Evolutionary conservation across 2,329 filamentous ascomycete species (phyloP).

Genomic region (Colletotrichum brevisporum): DNA sequence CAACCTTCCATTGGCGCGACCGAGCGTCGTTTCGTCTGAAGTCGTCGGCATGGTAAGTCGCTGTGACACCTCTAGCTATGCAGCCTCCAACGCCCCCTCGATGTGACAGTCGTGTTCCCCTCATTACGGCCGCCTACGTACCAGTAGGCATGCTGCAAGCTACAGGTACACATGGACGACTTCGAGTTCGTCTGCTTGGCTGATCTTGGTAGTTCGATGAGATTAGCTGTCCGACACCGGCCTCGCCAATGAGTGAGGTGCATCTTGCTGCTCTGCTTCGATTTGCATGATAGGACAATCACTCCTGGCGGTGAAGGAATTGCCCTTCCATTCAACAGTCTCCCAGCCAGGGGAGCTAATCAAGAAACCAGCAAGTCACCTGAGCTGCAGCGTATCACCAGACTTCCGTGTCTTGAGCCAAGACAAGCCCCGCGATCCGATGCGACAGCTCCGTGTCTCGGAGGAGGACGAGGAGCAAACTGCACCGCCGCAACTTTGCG

Average conservation of each 20-base stretch:
- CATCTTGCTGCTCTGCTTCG: neutral
- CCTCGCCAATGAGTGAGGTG: neutral
- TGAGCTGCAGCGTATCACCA: neutral
- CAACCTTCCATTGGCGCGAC: constrained; percentile 10
- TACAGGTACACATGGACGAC: neutral
- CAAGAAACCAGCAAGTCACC: constrained; percentile 1
- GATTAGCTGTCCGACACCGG: constrained; percentile 9
- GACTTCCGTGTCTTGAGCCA: neutral
- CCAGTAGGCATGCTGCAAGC: no score
- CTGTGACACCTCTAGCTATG: constrained; percentile 19
- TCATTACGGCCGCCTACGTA: constrained; percentile 11
- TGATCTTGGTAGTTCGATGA: constrained; percentile 29
- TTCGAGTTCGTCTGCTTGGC: no score
- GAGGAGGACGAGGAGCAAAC: neutral
- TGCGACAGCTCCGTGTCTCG: constrained; percentile 26
- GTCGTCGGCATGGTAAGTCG: constrained; percentile 2
- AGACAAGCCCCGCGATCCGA: neutral
- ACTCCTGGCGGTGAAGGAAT: constrained; percentile 26
- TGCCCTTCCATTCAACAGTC: neutral
- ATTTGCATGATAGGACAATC: neutral
- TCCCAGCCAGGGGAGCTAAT: neutral
- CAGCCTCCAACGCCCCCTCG: neutral
- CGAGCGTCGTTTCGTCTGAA: constrained; percentile 32
- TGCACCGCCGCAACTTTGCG: neutral
- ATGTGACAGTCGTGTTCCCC: neutral